Conservation (phyloP, 768 basidiomycete species). For the Mycena pura region DNA sequence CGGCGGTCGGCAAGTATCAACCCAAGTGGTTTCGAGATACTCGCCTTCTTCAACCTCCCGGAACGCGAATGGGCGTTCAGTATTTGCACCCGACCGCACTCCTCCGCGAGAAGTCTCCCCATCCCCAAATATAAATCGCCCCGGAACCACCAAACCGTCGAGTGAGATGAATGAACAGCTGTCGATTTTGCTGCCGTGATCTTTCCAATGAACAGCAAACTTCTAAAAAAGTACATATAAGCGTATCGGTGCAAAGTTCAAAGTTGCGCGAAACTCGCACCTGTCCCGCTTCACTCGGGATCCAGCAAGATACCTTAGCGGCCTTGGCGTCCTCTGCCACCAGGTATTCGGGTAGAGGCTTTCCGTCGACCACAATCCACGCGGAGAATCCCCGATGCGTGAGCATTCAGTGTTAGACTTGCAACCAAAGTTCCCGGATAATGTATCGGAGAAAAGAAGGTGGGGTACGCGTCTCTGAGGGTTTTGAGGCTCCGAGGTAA, state of each 20-base stretch:
- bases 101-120: constrained; percentile 63
- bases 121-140: constrained; percentile 63
- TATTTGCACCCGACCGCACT: constrained; percentile 53
- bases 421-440: too few species aligned
- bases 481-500: too few species aligned
- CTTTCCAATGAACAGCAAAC: constrained; percentile 71
- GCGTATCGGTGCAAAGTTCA: constrained; percentile 1
- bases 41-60: constrained; percentile 50
- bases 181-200: constrained; percentile 58
- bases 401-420: constrained; percentile 45
- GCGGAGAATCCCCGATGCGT: constrained; percentile 69
- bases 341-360: constrained; percentile 61
- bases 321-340: constrained; percentile 51
- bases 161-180: constrained; percentile 68
- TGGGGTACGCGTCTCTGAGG: too few species aligned
- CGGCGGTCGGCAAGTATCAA: constrained; percentile 9
- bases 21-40: constrained; percentile 11
- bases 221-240: constrained; percentile 41
- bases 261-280: constrained; percentile 37
- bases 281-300: constrained; percentile 66
- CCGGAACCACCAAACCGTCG: constrained; percentile 69
- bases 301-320: constrained; percentile 69
- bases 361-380: constrained; percentile 65
- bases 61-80: constrained; percentile 70
- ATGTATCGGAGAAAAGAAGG: not conserved